These are phyloP conservation scores for Hygrophorus pudorinus DNA, from an alignment of 768 basidiomycete species.

Conservation along the genomic window DNA sequence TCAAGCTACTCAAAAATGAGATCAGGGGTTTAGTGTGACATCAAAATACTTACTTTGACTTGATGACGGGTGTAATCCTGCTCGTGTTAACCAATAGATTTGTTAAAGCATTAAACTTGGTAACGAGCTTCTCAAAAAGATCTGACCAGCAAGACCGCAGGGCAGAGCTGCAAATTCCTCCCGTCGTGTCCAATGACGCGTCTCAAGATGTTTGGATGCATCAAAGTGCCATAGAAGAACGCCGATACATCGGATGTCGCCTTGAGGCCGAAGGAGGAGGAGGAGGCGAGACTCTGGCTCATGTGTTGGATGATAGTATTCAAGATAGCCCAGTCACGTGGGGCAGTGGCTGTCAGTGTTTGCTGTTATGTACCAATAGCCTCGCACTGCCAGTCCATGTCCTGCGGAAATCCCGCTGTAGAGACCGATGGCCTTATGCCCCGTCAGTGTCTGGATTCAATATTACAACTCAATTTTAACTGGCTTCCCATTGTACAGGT, in stretches of 20 bases:
- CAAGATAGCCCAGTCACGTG: too few relatives aligned
- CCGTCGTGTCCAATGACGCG: conserved; percentile 68
- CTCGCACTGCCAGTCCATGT: conserved; percentile 9
- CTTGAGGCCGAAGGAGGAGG: too few relatives aligned
- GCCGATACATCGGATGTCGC: conserved; percentile 18
- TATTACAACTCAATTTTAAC: neutral
- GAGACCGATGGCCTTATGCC: conserved; percentile 59
- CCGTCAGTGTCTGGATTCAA: conserved; percentile 31
- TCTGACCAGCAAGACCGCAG: conserved; percentile 66
- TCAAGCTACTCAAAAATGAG: conserved; percentile 29
- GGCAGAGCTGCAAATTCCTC: conserved; percentile 50
- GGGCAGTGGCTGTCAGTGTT: neutral
- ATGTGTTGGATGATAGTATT: too few relatives aligned
- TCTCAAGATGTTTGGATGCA: conserved; percentile 77
- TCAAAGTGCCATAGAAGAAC: conserved; percentile 87
- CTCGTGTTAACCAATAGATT: neutral
- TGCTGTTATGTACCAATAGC: neutral
- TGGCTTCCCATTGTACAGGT: conserved; percentile 26
- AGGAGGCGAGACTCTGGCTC: too few relatives aligned
- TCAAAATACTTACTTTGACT: conserved; percentile 42
- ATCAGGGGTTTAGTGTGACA: neutral
- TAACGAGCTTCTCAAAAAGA: neutral
- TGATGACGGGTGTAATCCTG: conserved; percentile 78
- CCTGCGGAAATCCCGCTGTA: conserved; percentile 55
- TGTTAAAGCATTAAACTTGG: conserved; percentile 2